Percentiles rank a stretch among this genome's conserved stretches.
Conservation (phyloP, 2,329 filamentous ascomycete species). For the Lecanosticta acicola region DNA sequence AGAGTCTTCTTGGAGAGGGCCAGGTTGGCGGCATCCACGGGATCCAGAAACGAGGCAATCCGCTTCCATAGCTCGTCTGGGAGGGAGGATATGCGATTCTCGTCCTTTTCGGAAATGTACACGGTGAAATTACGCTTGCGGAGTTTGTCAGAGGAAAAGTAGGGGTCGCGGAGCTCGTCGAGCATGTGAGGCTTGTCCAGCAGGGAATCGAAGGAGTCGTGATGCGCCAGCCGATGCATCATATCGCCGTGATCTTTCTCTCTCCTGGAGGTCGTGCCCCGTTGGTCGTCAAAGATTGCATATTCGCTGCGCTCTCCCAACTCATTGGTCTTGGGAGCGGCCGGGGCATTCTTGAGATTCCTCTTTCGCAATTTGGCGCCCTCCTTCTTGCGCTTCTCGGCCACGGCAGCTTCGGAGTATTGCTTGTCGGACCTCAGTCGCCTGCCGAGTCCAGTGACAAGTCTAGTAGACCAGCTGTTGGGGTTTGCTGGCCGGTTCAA, state of each 20-base stretch:
- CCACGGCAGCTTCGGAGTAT: constrained; percentile 25
- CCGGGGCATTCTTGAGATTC: constrained; percentile 8
- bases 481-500: constrained; percentile 23
- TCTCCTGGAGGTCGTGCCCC: constrained; percentile 16
- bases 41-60: constrained; percentile 40
- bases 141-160: constrained; percentile 7
- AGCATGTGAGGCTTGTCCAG: constrained; percentile 20
- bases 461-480: constrained; percentile 25
- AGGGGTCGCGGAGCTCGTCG: constrained; percentile 21
- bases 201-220: constrained; percentile 34
- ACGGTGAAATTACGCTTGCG: constrained; percentile 8
- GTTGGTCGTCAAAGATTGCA: constrained; percentile 26
- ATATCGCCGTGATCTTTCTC: constrained; percentile 34
- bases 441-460: constrained; percentile 25
- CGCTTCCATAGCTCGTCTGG: constrained; percentile 43
- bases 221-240: constrained; percentile 34
- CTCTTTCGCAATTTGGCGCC: constrained; percentile 18
- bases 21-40: constrained; percentile 46
- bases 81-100: constrained; percentile 43
- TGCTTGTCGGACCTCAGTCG: constrained; percentile 28
- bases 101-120: constrained; percentile 26
- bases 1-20: constrained; percentile 47
- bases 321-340: constrained; percentile 26
- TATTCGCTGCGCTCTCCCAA: constrained; percentile 30
- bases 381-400: constrained; percentile 23